A percentile compares a stretch with the other conserved stretches of the same genome.
These are phyloP conservation scores for Citeromyces hawaiiensis DNA, from an alignment of 1,139 yeast species.

Conservation along the genomic window DNA sequence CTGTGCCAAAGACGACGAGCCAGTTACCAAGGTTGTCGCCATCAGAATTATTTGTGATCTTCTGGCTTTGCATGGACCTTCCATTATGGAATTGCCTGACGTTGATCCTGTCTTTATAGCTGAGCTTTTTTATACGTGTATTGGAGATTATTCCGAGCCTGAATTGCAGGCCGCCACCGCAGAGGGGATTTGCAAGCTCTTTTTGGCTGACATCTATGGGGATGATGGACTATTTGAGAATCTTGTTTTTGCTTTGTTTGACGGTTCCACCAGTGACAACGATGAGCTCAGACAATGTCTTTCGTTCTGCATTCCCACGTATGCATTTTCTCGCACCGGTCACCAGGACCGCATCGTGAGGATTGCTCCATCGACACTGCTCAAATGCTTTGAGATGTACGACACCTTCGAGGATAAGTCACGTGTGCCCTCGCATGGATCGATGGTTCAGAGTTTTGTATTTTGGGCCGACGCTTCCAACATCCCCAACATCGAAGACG, in stretches of 20 bases:
- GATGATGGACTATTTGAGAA: constrained; percentile 66
- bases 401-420: constrained; percentile 20
- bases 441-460: constrained; percentile 59
- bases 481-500: constrained; percentile 37
- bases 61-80: constrained; percentile 61
- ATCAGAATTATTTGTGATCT: constrained; percentile 68
- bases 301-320: constrained; percentile 83
- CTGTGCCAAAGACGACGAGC: constrained; percentile 51
- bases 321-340: constrained; percentile 61
- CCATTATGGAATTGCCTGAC: constrained; percentile 49
- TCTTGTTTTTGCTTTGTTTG: constrained; percentile 61
- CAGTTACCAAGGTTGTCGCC: constrained; percentile 44
- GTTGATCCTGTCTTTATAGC: constrained; percentile 46
- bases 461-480: constrained; percentile 82
- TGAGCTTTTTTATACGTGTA: constrained; percentile 53
- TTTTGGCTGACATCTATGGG: constrained; percentile 61
- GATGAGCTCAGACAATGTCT: constrained; percentile 68
- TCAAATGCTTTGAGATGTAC: constrained; percentile 35
- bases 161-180: constrained; percentile 72
- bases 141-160: constrained; percentile 44
- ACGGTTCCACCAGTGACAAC: constrained; percentile 49
- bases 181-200: constrained; percentile 75
- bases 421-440: constrained; percentile 31
- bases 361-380: constrained; percentile 54
- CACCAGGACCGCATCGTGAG: constrained; percentile 63